Evolutionary conservation across 2,329 filamentous ascomycete species (phyloP).

Genomic region (Paecilomyces formosus): DNA sequence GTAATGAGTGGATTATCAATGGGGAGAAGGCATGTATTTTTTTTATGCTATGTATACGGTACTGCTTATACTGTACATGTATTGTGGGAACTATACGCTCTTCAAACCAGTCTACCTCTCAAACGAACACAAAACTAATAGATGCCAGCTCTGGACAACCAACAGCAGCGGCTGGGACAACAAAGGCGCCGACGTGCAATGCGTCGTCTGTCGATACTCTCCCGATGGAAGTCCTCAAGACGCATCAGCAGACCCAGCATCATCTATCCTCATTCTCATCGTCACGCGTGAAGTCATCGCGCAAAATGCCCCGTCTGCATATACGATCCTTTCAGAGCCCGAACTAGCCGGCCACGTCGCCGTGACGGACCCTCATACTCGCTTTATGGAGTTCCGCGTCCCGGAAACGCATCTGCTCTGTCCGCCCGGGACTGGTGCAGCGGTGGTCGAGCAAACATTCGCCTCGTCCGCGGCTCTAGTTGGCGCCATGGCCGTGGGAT

Average conservation of each 20-base stretch:
- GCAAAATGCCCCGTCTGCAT: slow-evolving; percentile 36
- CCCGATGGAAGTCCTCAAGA: slow-evolving; percentile 7
- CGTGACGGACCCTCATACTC: slow-evolving; percentile 41
- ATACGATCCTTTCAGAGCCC: slow-evolving; percentile 40
- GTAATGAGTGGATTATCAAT: slow-evolving; percentile 45
- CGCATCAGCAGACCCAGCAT: slow-evolving; percentile 9
- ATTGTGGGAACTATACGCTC: too few relatives aligned
- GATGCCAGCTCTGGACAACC: slow-evolving; percentile 44
- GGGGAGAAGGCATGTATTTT: slow-evolving; percentile 42
- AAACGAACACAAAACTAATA: background rate
- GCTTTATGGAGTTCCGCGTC: slow-evolving; percentile 42
- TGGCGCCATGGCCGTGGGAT: slow-evolving; percentile 47
- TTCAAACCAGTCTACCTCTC: too few relatives aligned
- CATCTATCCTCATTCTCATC: slow-evolving; percentile 43
- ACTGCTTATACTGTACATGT: too few relatives aligned
- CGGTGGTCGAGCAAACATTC: slow-evolving; percentile 39
- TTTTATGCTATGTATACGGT: background rate
- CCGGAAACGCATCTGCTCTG: slow-evolving; percentile 42
- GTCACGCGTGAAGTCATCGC: slow-evolving; percentile 43
- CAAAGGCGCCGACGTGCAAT: slow-evolving; percentile 45
- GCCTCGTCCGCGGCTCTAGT: slow-evolving; percentile 43
- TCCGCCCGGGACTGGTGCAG: slow-evolving; percentile 35
- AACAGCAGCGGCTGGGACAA: slow-evolving; percentile 49
- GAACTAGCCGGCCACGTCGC: slow-evolving; percentile 42
- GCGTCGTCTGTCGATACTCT: slow-evolving; percentile 43